Percentiles rank a stretch among this genome's conserved stretches.
These are phyloP conservation scores for Acanthamoeba comandoni DNA, from an alignment of 208 protist genomes.

Conservation along the genomic window DNA sequence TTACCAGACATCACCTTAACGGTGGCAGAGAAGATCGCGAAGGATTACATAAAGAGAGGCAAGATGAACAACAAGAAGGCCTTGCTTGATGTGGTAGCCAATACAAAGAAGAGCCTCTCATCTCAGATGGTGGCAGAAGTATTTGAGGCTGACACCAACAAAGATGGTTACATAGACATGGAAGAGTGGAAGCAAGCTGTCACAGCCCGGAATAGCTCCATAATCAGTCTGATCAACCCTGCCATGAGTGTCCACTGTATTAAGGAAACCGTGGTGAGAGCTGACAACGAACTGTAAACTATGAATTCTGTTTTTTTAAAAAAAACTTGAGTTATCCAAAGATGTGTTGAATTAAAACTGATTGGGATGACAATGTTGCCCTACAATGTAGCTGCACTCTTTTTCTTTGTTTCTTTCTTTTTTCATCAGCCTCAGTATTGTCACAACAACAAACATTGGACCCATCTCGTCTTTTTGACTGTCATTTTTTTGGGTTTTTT, in stretches of 20 bases:
- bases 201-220: background rate
- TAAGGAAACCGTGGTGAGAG: constrained; percentile 21
- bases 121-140: background rate
- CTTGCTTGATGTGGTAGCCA: constrained; percentile 13
- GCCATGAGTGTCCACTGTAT: constrained; percentile 22
- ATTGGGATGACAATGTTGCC: too few species aligned
- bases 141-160: constrained; percentile 56
- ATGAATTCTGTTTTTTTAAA: too few species aligned
- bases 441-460: too few species aligned
- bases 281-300: too few species aligned
- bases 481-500: too few species aligned
- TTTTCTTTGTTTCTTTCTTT: too few species aligned
- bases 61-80: constrained; percentile 67
- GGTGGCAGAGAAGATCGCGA: constrained; percentile 63
- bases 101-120: background rate
- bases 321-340: too few species aligned
- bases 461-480: too few species aligned
- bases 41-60: constrained; percentile 67
- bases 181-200: constrained; percentile 33
- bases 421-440: too few species aligned
- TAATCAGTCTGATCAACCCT: constrained; percentile 61
- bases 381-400: too few species aligned
- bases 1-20: constrained; percentile 41
- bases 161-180: constrained; percentile 42
- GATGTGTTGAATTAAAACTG: too few species aligned